Evolutionary conservation across 768 basidiomycete genomes (phyloP), one percentile per base, ranked within the genome.

Genomic region (Calocybe cyanea): DNA sequence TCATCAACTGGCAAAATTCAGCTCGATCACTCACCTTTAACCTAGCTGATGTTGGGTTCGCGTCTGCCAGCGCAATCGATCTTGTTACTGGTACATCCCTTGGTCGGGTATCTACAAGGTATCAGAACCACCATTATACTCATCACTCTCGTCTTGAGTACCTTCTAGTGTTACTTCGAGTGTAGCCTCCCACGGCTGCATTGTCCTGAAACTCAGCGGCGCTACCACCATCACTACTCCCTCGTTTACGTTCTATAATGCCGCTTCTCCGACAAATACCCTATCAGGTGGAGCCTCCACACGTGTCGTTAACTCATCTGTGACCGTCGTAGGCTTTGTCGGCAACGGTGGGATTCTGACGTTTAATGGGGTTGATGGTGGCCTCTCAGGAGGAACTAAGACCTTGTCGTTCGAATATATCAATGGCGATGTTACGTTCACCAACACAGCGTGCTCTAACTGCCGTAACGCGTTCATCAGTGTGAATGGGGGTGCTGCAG

Each of bases 391-490:
- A 19, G 73, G 72, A 11, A 71, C 64, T 2, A 74, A 70, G 50
- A 62, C 71, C 11, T 50, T 76, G 17, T 62, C 72, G 9, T 55
- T 75, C 31, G 72, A 73, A 54, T 76, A 74, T 48, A 74, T 74
- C 48, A 76, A 76, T 36, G 75, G 62, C 21, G 75, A 75, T 37
- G 63, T 66, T 25, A 63, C 63, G 7, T 69, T 69, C 55, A 55
- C 56, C 43, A 74, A 75, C 53, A 70, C 67, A 0, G 72, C 54
- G 7, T 75, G 73, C 58, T 73, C 75, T 5, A 76, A 76, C 51
- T 75, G 72, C 54, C 68, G 75, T 33, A 68, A 74, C 37, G 68
- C 69, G 8, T 69, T 69, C 34, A 61, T 75, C 30, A 73, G 73
- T 49, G 65, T 76, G 8, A 76, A 75, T 49, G 72, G 70, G 13